Base-by-base conservation (phyloP, 345 rosid genomes). In the Hypericum perforatum region DNA sequence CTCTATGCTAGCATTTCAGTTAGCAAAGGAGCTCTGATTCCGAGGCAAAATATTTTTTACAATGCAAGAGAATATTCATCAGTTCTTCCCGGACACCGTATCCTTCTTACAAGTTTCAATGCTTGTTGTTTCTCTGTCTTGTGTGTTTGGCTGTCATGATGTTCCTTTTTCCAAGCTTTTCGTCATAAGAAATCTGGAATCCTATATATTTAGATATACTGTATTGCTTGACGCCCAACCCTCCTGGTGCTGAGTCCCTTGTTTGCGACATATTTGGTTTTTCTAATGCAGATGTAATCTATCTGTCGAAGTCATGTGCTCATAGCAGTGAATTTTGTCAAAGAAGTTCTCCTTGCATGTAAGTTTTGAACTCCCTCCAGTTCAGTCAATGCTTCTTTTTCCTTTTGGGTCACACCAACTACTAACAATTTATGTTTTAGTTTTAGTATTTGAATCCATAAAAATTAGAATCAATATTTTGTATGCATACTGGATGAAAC, bases 281-380 rank as follows among this genome's bases (percentile, higher is more conserved):
- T 43, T 43, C 74, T 49, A 51, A 50, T 58, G 71, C 42, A 56
- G 63, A 60, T 65, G 15, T 16, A 41, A 66, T 41, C 58, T 22
- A 60, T 52, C 61, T 57, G 11, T 63, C 82, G 64, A 58, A 32
- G 22, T 58, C 62, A 5, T 70, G 86, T 69, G 58, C 56, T 65
- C 69, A 71, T 55, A 53, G 74, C 59, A 64, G 48, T 49, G 74
- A 49, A 16, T 70, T 56, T 62, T 69, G 74, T 62, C 69, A 61
- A 29, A 37, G 12, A 57, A 78, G 73, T 68, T 80, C 95, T 54
- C 38, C 78, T 59, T 86, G 95, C 77, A 66, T 78, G 97, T 90
- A 74, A 86, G 97, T 73, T 64, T 45, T 39, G 48, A 51, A 43
- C 47, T 41, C 12, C 14, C 22, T 49, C 22, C 7, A 45, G 41